Evolutionary conservation across 2,329 filamentous ascomycete genomes (phyloP).

Genomic region (Beauveria medogensis): DNA sequence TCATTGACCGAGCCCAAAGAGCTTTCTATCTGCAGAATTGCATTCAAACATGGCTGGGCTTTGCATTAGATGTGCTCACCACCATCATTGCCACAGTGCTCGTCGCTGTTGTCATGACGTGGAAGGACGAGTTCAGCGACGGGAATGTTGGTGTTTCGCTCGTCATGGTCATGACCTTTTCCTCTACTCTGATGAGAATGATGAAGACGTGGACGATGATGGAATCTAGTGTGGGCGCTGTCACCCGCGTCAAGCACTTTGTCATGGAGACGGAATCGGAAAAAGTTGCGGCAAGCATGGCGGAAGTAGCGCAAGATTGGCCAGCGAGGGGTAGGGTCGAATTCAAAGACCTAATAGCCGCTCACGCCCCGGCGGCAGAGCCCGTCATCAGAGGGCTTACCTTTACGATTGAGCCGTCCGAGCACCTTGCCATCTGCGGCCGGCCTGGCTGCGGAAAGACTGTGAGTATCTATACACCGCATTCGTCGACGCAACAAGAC

Average conservation of each 20-base stretch:
- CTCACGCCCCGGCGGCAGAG: neutral
- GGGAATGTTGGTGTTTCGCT: slow-evolving; percentile 20
- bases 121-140: slow-evolving; percentile 21
- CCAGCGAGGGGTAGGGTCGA: neutral
- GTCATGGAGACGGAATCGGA: slow-evolving; percentile 11
- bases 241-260: slow-evolving; percentile 19
- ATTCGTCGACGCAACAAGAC: no score
- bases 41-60: neutral
- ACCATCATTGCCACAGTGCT: slow-evolving; percentile 33
- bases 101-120: slow-evolving; percentile 32
- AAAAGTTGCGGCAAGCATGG: neutral
- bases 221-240: slow-evolving; percentile 21
- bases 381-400: neutral
- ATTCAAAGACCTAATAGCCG: neutral
- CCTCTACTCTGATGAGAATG: slow-evolving; percentile 20
- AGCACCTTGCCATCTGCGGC: neutral
- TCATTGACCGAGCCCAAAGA: neutral
- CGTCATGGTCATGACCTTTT: slow-evolving; percentile 22
- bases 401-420: neutral
- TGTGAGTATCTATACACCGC: neutral
- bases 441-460: neutral
- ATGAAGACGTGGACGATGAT: slow-evolving; percentile 25
- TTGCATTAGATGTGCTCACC: neutral
- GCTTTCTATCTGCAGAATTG: neutral
- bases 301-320: neutral